Base-by-base conservation (phyloP, 495 filamentous ascomycete genomes). In the Aspergillus indologenus region DNA sequence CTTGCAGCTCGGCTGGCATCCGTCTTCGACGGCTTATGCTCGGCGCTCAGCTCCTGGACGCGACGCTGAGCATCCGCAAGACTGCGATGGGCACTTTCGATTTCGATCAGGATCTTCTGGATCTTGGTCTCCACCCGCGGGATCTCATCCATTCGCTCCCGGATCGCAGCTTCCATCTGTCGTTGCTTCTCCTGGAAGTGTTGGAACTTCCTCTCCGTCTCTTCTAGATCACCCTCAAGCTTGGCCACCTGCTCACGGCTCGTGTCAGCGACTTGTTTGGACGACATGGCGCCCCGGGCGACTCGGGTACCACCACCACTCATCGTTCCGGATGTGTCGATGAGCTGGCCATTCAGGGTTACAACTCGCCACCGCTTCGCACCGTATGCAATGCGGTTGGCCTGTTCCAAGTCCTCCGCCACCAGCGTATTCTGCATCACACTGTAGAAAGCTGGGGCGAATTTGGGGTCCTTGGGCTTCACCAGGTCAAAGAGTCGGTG, bases 311-410 rank as follows among this genome's bases (percentile, higher is more conserved):
- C 94, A 79, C 94, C 94, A 76, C 94, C 94, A 61, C 89, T 95
- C 95, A 98, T 97, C 9, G 94, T 98, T 76, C 94, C 94, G 2
- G 91, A 96, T 63, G 91, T 92, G 72, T 98, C 94, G 58, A 98
- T 97, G 49, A 98, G 82, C 66, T 96, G 91, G 19, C 94, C 94
- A 64, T 93, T 89, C 24, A 97, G 83, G 0, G 95, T 98, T 22
- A 98, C 94, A 2, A 98, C 95, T 64, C 94, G 85, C 93, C 94
- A 98, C 62, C 95, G 80, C 68, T 83, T 87, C 44, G 88, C 89
- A 48, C 94, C 94, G 64, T 97, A 98, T 21, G 94, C 95, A 59
- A 98, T 96, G 21, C 93, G 85, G 68, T 98, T 97, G 2, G 94
- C 94, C 69, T 98, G 93, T 45, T 88, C 86, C 20, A 98, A 81